Evolutionary conservation across 345 rosid species (phyloP).

Genomic region (Gossypium stocksii): DNA sequence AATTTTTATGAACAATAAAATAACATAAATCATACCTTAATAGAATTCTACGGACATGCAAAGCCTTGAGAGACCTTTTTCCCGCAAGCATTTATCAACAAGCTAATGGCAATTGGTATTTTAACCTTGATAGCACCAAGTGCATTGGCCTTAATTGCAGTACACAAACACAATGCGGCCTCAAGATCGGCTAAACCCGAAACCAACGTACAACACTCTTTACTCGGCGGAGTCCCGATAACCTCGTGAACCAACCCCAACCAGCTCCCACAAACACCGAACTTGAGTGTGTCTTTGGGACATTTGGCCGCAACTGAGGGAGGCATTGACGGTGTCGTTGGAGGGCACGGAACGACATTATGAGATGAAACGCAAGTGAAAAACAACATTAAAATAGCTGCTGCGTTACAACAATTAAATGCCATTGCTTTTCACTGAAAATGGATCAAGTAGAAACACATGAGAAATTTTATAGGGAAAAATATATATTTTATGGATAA

Average conservation of each 20-base stretch:
- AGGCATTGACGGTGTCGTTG: background rate
- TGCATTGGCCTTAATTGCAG: conserved; percentile 58
- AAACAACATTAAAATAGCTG: conserved; percentile 28
- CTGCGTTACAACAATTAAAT: conserved; percentile 7
- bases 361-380: conserved; percentile 33
- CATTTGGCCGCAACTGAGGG: conserved; percentile 31
- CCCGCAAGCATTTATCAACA: conserved; percentile 50
- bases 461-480: background rate
- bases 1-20: too few relatives aligned
- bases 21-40: too few relatives aligned
- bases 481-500: background rate
- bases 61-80: conserved; percentile 51
- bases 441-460: background rate
- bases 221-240: conserved; percentile 63
- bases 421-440: conserved; percentile 12
- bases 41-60: conserved; percentile 24
- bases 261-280: conserved; percentile 82
- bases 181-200: conserved; percentile 78
- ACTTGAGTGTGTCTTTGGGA: conserved; percentile 58
- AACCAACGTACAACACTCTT: conserved; percentile 63
- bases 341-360: conserved; percentile 15
- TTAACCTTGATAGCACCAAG: conserved; percentile 38
- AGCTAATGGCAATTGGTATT: conserved; percentile 42
- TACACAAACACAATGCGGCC: conserved; percentile 75
- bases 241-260: conserved; percentile 60